phyloP scores from a whole-genome alignment of 257 asterid species.

The Solanum habrochaites region DNA sequence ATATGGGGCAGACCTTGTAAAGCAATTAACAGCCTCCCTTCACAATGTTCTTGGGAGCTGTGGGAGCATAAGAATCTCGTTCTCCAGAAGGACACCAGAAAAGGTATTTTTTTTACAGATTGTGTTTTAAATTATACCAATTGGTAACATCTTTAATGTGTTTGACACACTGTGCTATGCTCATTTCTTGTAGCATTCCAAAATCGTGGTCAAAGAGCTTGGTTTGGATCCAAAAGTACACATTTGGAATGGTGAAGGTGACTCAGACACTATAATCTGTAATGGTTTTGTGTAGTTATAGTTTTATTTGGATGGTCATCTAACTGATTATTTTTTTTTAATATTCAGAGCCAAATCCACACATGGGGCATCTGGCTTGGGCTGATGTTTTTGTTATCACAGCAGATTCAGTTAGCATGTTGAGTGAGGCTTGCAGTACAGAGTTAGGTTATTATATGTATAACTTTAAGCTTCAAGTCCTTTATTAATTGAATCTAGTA shows the following conservation, averaged over 20 bases:
- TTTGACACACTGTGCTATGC: neutral
- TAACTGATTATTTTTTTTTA: neutral
- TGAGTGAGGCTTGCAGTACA: constrained; percentile 98
- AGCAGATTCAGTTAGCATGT: constrained; percentile 92
- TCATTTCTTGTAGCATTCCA: constrained; percentile 36
- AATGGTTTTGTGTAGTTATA: neutral
- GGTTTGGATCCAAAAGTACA: constrained; percentile 62
- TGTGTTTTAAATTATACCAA: neutral
- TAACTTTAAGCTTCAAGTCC: too few relatives aligned
- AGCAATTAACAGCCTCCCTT: constrained; percentile 59
- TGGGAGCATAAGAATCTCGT: constrained; percentile 85
- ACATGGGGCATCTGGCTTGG: constrained; percentile 97
- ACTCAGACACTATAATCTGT: neutral
- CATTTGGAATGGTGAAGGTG: constrained; percentile 97
- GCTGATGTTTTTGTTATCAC: constrained; percentile 83
- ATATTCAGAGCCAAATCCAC: constrained; percentile 82
- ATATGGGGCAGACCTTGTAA: constrained; percentile 80
- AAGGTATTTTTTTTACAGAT: constrained; percentile 35
- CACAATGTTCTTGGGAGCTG: constrained; percentile 74
- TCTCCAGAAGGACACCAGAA: constrained; percentile 88
- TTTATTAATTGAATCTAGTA: too few relatives aligned
- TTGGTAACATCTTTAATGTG: neutral
- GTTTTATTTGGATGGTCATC: constrained; percentile 4
- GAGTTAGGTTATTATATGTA: too few relatives aligned
- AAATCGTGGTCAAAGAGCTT: constrained; percentile 54